These are phyloP conservation scores for Hanseniaspora vineae DNA, from an alignment of 805 yeast species.

Conservation along the genomic window DNA sequence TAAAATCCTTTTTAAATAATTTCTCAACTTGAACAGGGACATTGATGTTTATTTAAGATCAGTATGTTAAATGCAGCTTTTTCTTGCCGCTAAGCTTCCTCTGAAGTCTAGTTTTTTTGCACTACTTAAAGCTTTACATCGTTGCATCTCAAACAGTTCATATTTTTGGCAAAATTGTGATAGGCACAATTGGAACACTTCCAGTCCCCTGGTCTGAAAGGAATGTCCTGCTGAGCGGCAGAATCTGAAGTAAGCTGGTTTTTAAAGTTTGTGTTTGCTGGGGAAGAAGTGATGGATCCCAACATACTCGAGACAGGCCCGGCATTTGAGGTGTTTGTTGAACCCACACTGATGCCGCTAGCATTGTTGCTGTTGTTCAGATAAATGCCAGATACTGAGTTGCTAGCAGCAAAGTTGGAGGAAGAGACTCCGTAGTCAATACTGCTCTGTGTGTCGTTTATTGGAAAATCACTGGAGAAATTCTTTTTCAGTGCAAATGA, in stretches of 20 bases:
- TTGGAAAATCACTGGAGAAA: too few relatives aligned
- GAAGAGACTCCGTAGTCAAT: not conserved
- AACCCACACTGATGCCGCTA: not conserved
- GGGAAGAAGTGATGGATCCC: too few relatives aligned
- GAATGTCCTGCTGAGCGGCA: conserved; percentile 28
- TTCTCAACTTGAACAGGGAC: too few relatives aligned
- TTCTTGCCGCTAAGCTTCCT: too few relatives aligned
- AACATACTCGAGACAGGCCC: too few relatives aligned
- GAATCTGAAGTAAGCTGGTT: not conserved
- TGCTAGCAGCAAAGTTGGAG: not conserved
- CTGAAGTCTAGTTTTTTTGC: too few relatives aligned
- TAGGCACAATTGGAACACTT: conserved; percentile 74
- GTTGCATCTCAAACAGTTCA: conserved; percentile 80
- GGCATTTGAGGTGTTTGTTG: not conserved
- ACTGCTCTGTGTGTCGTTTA: not conserved
- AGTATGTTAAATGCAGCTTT: too few relatives aligned
- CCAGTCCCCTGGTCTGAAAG: conserved; percentile 96
- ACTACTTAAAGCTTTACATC: conserved; percentile 36
- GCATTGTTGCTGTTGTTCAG: conserved; percentile 8
- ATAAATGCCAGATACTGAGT: not conserved
- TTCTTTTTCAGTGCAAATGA: too few relatives aligned
- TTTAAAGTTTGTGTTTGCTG: too few relatives aligned
- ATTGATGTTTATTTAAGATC: too few relatives aligned
- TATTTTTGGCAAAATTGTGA: conserved; percentile 86
- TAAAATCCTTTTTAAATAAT: not conserved